These are phyloP conservation scores for Colletotrichum plurivorum DNA, from an alignment of 2,329 filamentous ascomycete species.

Conservation along the genomic window DNA sequence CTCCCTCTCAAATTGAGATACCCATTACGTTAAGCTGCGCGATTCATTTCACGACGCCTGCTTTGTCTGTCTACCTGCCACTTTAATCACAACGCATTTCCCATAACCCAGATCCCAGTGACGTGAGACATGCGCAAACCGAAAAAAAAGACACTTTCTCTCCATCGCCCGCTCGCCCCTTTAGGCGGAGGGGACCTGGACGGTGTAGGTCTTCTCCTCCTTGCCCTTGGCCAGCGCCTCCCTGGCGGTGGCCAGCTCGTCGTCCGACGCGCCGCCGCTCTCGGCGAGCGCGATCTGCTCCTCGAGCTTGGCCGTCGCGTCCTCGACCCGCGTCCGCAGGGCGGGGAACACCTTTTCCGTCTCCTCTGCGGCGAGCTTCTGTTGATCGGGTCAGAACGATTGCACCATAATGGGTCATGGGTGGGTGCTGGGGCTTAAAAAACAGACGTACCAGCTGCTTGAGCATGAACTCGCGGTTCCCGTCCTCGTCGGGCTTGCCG, in stretches of 20 bases:
- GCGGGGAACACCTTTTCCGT: conserved; percentile 86
- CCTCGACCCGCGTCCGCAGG: conserved; percentile 78
- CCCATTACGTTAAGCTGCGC: conserved; percentile 22
- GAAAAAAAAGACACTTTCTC: too few species aligned
- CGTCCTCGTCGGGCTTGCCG: conserved; percentile 69
- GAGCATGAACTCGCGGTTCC: conserved; percentile 83
- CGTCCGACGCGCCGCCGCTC: conserved; percentile 59
- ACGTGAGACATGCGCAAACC: too few species aligned
- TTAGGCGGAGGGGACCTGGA: conserved; percentile 14
- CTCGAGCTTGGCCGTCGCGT: conserved; percentile 81
- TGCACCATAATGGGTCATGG: background rate
- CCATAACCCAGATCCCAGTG: too few species aligned
- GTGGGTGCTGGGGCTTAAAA: too few species aligned
- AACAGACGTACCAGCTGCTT: conserved; percentile 84
- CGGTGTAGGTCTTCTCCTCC: conserved; percentile 46
- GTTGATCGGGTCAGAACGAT: conserved; percentile 7
- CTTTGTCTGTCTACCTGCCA: background rate
- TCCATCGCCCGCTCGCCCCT: too few species aligned
- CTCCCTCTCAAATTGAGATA: conserved; percentile 38
- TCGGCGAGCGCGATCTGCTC: conserved; percentile 79
- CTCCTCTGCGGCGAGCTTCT: conserved; percentile 88
- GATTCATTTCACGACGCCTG: conserved; percentile 18
- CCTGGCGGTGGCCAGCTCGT: conserved; percentile 70
- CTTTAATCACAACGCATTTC: conserved; percentile 17
- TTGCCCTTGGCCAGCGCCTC: conserved; percentile 66